These are phyloP conservation scores for Solanum paucissectum DNA, from an alignment of 257 asterid species.

Conservation along the genomic window DNA sequence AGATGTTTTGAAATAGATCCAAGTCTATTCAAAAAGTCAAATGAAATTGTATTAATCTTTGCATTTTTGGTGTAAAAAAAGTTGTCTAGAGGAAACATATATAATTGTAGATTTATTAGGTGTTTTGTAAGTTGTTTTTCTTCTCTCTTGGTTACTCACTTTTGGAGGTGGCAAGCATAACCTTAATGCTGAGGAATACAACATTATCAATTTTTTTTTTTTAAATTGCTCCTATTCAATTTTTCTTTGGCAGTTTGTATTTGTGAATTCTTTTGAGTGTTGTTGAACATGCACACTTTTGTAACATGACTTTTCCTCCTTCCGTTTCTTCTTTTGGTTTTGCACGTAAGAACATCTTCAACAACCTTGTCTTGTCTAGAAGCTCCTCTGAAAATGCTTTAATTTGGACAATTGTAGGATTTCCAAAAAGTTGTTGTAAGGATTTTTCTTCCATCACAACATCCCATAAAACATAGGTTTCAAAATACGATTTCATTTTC, in stretches of 20 bases:
- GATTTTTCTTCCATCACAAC: neutral
- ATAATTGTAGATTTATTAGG: neutral
- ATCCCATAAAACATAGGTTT: neutral
- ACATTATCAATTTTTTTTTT: too few species aligned
- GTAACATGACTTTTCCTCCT: neutral
- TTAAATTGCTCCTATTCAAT: too few species aligned
- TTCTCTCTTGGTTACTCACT: neutral
- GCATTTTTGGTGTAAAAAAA: neutral
- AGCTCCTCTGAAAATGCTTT: neutral
- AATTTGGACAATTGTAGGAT: neutral
- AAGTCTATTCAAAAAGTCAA: neutral
- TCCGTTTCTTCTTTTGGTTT: neutral
- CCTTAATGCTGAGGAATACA: neutral
- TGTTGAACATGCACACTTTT: neutral
- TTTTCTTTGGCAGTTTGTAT: too few species aligned
- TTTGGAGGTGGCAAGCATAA: neutral
- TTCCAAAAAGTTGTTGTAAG: too few species aligned
- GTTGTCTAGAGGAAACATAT: neutral
- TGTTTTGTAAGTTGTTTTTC: neutral
- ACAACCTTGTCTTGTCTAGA: neutral
- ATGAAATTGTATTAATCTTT: neutral
- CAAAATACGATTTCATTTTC: neutral
- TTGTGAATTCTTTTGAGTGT: neutral
- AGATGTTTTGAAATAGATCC: neutral
- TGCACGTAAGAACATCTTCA: neutral